Percentiles rank a stretch among this genome's conserved stretches.
Conservation (phyloP, 257 asterid species). For the Perilla frutescens region DNA sequence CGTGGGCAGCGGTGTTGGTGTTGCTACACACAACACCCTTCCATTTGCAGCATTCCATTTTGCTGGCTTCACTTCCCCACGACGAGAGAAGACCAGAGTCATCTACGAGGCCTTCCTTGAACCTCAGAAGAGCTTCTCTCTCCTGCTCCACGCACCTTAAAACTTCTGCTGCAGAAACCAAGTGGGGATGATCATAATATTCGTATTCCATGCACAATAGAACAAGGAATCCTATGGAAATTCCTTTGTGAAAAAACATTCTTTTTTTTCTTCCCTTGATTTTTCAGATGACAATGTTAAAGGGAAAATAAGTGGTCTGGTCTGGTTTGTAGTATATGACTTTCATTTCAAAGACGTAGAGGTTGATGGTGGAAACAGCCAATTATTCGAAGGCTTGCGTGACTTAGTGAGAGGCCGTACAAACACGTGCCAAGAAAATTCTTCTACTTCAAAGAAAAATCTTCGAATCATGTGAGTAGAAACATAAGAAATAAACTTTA, state of each 20-base stretch:
- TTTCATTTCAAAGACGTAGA: too few species aligned
- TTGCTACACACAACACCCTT: conserved; percentile 46
- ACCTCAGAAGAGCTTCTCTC: conserved; percentile 42
- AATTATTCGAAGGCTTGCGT: too few species aligned
- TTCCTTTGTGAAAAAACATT: not conserved
- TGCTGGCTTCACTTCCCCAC: conserved; percentile 42
- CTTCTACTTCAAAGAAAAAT: too few species aligned
- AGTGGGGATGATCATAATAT: not conserved
- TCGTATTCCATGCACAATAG: not conserved
- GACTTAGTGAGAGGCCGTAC: too few species aligned
- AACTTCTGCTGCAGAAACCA: conserved; percentile 7
- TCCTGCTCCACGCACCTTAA: conserved; percentile 37
- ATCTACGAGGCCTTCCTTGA: conserved; percentile 39
- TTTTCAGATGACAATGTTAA: not conserved
- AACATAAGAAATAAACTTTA: too few species aligned
- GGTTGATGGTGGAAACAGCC: too few species aligned
- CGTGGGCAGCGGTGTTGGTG: conserved; percentile 40
- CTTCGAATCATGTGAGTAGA: too few species aligned
- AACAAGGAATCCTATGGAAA: not conserved
- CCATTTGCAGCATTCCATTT: conserved; percentile 53
- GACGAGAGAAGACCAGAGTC: conserved; percentile 26
- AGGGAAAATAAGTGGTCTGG: not conserved
- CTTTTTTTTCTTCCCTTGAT: too few species aligned
- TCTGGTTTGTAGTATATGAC: not conserved
- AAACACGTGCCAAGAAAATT: too few species aligned